A percentile compares a stretch with the other conserved stretches of the same genome.
These are phyloP conservation scores for Magnusiomyces tetraspermus DNA, from an alignment of 1,139 yeast genomes.

Conservation along the genomic window DNA sequence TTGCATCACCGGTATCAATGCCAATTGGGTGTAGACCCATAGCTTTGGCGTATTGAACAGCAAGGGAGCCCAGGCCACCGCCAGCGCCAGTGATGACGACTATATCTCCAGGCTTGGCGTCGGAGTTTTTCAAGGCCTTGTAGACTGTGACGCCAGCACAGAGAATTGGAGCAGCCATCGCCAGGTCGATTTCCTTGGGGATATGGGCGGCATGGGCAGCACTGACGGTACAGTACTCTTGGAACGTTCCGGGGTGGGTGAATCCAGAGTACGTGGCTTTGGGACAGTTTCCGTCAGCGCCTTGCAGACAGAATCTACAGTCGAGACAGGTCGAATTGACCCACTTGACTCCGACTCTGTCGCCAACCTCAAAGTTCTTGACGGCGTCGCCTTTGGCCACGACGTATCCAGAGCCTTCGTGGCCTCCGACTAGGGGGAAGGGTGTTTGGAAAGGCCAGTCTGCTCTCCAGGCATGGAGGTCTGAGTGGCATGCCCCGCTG, in stretches of 20 bases:
- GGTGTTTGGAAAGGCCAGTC: constrained; percentile 13
- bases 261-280: constrained; percentile 39
- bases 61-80: constrained; percentile 70
- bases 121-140: constrained; percentile 61
- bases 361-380: constrained; percentile 19
- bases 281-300: constrained; percentile 19
- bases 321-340: constrained; percentile 21
- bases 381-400: constrained; percentile 21
- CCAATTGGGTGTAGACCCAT: constrained; percentile 64
- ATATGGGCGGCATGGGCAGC: constrained; percentile 69
- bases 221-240: constrained; percentile 67
- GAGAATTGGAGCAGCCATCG: constrained; percentile 55
- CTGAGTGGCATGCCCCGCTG: constrained; percentile 36
- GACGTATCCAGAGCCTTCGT: constrained; percentile 25
- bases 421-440: constrained; percentile 21
- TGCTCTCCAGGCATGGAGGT: constrained; percentile 23
- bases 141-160: constrained; percentile 77
- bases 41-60: constrained; percentile 64
- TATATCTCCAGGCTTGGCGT: constrained; percentile 57
- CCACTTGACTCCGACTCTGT: constrained; percentile 22
- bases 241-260: constrained; percentile 69
- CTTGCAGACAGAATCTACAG: constrained; percentile 19
- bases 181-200: constrained; percentile 56
- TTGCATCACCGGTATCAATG: constrained; percentile 60
- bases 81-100: constrained; percentile 69